phyloP scores from a whole-genome alignment of 106 monocot genomes.

The Dioscorea zingiberensis region DNA sequence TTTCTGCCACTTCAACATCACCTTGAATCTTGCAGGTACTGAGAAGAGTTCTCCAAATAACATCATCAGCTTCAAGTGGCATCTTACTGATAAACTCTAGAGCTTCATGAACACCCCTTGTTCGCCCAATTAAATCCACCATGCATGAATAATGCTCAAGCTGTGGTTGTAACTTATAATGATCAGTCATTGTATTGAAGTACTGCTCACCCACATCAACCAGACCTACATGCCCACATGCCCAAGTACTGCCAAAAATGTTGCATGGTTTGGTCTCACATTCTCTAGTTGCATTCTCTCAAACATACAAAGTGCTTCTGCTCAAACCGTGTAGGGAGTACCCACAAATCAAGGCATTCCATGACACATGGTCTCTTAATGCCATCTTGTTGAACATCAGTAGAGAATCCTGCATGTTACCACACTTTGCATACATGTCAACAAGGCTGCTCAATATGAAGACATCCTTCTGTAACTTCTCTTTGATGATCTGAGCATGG shows the following conservation, averaged over 20 bases:
- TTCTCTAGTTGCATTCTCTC: conserved; percentile 62
- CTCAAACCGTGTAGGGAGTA: conserved; percentile 70
- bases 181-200: conserved; percentile 50
- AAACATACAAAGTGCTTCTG: conserved; percentile 59
- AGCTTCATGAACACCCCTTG: conserved; percentile 44
- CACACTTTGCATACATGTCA: conserved; percentile 97
- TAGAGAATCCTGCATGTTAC: conserved; percentile 67
- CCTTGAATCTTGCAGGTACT: conserved; percentile 55
- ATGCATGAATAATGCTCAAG: conserved; percentile 93
- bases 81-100: conserved; percentile 53
- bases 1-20: conserved; percentile 60
- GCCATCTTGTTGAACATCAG: conserved; percentile 52
- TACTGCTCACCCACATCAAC: conserved; percentile 49
- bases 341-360: conserved; percentile 88
- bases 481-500: conserved; percentile 73
- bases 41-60: conserved; percentile 83
- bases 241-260: conserved; percentile 80
- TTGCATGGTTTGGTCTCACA: conserved; percentile 63
- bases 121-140: conserved; percentile 76
- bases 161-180: conserved; percentile 62
- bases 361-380: conserved; percentile 61
- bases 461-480: conserved; percentile 44
- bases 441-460: conserved; percentile 83
- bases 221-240: conserved; percentile 76
- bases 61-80: conserved; percentile 70